phyloP scores from a whole-genome alignment of 352 stramenopile species.

The Globisporangium spiculum region DNA sequence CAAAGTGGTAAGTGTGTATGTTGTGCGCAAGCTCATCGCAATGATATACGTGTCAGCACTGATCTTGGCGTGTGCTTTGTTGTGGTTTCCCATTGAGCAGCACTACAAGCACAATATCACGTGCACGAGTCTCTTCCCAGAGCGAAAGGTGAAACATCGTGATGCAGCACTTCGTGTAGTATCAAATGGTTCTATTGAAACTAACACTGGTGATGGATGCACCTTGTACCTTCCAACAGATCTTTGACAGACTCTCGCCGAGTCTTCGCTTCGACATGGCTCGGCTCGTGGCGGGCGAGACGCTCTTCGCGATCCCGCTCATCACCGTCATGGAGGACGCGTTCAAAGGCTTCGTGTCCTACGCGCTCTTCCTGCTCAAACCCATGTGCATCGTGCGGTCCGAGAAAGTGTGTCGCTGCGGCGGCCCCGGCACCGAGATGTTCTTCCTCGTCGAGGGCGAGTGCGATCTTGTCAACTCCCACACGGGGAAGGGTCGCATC shows the following conservation, averaged over 20 bases:
- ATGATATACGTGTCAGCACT: conserved; percentile 6
- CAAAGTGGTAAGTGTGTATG: conserved; percentile 41
- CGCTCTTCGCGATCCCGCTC: conserved; percentile 74
- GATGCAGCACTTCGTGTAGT: neutral
- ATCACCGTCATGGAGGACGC: conserved; percentile 85
- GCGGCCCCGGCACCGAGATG: conserved; percentile 70
- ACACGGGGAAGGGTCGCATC: conserved; percentile 51
- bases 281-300: conserved; percentile 71
- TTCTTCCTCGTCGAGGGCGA: conserved; percentile 85
- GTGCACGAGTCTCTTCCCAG: conserved; percentile 72
- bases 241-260: conserved; percentile 80
- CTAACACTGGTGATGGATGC: neutral
- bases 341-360: conserved; percentile 89
- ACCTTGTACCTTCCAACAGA: conserved; percentile 23
- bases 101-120: conserved; percentile 73
- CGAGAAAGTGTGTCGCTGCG: conserved; percentile 75
- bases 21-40: neutral
- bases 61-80: neutral
- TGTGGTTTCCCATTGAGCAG: conserved; percentile 20
- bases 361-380: conserved; percentile 79
- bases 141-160: conserved; percentile 56
- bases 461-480: conserved; percentile 76
- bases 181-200: neutral
- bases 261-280: conserved; percentile 81
- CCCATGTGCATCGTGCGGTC: conserved; percentile 63